phyloP scores from a whole-genome alignment of 805 yeast species.

The Komagataella mondaviorum region DNA sequence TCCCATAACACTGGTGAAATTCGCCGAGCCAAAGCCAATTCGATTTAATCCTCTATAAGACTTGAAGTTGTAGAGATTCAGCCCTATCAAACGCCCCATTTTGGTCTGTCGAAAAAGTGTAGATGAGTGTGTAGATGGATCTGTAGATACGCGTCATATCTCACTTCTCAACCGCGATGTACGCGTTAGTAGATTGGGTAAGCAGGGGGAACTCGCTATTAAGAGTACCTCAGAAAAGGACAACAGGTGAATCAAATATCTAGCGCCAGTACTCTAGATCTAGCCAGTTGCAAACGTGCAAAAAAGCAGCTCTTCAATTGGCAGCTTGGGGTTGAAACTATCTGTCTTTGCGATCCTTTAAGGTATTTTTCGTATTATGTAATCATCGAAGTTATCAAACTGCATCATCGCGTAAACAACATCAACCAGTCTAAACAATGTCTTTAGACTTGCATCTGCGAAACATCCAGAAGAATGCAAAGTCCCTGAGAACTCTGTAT shows the following conservation, averaged over 20 bases:
- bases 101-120: not conserved
- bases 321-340: not conserved
- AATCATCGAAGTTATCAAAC: not conserved
- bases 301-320: too few relatives aligned
- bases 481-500: slow-evolving; percentile 26
- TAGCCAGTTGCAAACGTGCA: too few relatives aligned
- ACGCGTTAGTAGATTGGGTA: not conserved
- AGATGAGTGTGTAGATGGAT: not conserved
- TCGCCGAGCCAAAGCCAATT: slow-evolving; percentile 72
- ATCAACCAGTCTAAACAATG: not conserved
- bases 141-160: not conserved
- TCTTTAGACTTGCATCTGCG: slow-evolving; percentile 15
- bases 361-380: not conserved
- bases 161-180: not conserved
- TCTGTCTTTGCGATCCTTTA: not conserved
- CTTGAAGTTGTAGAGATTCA: slow-evolving; percentile 80
- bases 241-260: too few relatives aligned
- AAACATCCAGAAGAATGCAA: slow-evolving; percentile 23
- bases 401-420: slow-evolving; percentile 1
- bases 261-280: too few relatives aligned
- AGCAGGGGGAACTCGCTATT: not conserved
- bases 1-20: slow-evolving; percentile 86
- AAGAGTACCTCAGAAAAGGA: not conserved
- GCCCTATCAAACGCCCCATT: slow-evolving; percentile 76
- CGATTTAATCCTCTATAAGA: slow-evolving; percentile 70